phyloP scores from a whole-genome alignment of 495 filamentous ascomycete genomes.

The Penicillium canescens region DNA sequence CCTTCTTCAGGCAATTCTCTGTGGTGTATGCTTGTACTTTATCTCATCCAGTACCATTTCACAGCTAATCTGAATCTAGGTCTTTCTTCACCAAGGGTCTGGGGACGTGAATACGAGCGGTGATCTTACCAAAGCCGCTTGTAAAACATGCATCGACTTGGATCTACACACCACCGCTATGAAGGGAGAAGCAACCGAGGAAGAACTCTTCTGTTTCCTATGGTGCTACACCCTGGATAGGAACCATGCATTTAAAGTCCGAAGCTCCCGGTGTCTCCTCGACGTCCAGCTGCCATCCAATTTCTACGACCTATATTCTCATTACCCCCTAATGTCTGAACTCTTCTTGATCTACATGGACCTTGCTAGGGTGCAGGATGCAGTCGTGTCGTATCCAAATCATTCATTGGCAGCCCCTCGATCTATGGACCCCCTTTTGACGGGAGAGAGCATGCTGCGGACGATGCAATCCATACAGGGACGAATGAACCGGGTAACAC shows the following conservation, averaged over 20 bases:
- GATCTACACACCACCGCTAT: conserved; percentile 6
- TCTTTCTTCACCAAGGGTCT: conserved; percentile 23
- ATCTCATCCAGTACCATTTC: background rate
- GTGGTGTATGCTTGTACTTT: background rate
- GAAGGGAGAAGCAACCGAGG: background rate
- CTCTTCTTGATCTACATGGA: conserved; percentile 17
- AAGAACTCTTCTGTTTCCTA: conserved; percentile 24
- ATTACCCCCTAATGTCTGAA: background rate
- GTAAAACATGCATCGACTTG: conserved; percentile 16
- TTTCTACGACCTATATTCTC: background rate
- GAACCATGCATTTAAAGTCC: conserved; percentile 23
- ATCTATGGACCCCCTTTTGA: background rate
- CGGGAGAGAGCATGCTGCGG: conserved; percentile 5
- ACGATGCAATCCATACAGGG: conserved; percentile 17
- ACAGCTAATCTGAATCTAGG: conserved; percentile 1
- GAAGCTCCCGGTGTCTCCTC: conserved; percentile 6
- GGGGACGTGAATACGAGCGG: conserved; percentile 16
- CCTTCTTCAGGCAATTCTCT: conserved; percentile 14
- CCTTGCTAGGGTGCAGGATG: conserved; percentile 22
- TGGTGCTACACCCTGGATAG: conserved; percentile 28
- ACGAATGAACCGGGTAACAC: conserved; percentile 14
- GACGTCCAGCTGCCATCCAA: background rate
- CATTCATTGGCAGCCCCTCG: background rate
- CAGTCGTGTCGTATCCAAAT: conserved; percentile 9
- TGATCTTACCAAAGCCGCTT: conserved; percentile 20